Conservation (phyloP, 2,329 filamentous ascomycete species). For the Cladorrhinum sp. region DNA sequence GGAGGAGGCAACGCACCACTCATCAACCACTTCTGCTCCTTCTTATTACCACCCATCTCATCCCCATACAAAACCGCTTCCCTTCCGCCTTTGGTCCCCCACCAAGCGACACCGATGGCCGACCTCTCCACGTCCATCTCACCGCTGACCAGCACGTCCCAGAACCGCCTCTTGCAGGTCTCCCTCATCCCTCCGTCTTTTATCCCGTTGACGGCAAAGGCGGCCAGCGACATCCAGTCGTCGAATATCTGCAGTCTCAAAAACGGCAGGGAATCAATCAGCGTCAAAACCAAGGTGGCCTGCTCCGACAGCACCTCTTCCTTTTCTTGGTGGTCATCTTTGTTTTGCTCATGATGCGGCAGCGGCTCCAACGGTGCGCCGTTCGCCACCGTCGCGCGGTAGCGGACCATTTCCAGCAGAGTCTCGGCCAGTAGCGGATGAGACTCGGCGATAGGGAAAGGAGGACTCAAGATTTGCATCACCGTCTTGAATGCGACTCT, state of each 20-base stretch:
- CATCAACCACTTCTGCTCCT: slow-evolving; percentile 41
- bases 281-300: slow-evolving; percentile 68
- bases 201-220: slow-evolving; percentile 64
- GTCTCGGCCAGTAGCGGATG: slow-evolving; percentile 78
- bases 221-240: slow-evolving; percentile 75
- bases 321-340: slow-evolving; percentile 32
- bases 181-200: slow-evolving; percentile 59
- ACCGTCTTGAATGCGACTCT: slow-evolving; percentile 83
- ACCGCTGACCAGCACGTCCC: slow-evolving; percentile 73
- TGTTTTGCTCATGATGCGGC: slow-evolving; percentile 23
- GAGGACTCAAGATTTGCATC: slow-evolving; percentile 76
- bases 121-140: slow-evolving; percentile 88
- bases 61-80: slow-evolving; percentile 44
- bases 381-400: slow-evolving; percentile 57
- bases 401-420: slow-evolving; percentile 72
- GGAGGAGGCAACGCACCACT: slow-evolving; percentile 44
- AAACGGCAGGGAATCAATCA: slow-evolving; percentile 76
- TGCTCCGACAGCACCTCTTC: slow-evolving; percentile 65
- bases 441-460: slow-evolving; percentile 67
- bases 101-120: slow-evolving; percentile 78
- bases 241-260: slow-evolving; percentile 67
- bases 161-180: slow-evolving; percentile 67
- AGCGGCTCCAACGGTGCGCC: slow-evolving; percentile 42
- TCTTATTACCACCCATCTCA: slow-evolving; percentile 12
- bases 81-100: slow-evolving; percentile 61